A percentile compares a stretch with the other conserved stretches of the same genome.
Conservation (phyloP, 1,284 basidiomycete species). For the Flammula alnicola region DNA sequence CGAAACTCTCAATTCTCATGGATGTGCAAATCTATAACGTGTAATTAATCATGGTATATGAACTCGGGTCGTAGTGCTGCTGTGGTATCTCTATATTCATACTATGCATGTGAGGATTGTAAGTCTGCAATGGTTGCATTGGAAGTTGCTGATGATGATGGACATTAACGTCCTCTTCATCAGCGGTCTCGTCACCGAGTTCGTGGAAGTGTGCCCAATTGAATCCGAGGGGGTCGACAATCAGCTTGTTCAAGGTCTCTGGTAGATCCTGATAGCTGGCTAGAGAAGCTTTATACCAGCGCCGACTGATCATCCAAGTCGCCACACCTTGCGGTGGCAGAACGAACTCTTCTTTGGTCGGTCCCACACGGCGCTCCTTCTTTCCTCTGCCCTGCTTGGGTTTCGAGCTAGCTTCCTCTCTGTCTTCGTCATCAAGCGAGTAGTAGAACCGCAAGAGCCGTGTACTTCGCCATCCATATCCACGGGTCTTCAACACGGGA, state of each 20-base stretch:
- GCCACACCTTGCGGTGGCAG: conserved; percentile 67
- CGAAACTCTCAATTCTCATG: not conserved
- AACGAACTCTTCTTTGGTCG: conserved; percentile 57
- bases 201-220: conserved; percentile 50
- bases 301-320: conserved; percentile 76
- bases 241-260: conserved; percentile 43
- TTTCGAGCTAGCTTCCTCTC: conserved; percentile 44
- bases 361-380: conserved; percentile 57
- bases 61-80: conserved; percentile 32
- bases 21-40: conserved; percentile 15
- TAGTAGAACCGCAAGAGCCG: conserved; percentile 62
- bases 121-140: conserved; percentile 8
- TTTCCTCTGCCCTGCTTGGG: conserved; percentile 62
- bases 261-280: conserved; percentile 50
- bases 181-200: conserved; percentile 63
- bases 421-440: conserved; percentile 61
- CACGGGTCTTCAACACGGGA: conserved; percentile 52
- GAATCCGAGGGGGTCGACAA: conserved; percentile 51
- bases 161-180: conserved; percentile 28
- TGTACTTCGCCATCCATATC: conserved; percentile 64
- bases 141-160: conserved; percentile 5
- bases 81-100: conserved; percentile 25
- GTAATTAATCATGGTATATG: conserved; percentile 23
- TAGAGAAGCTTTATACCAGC: conserved; percentile 54
- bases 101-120: conserved; percentile 20